Percentiles rank a stretch among this genome's conserved stretches.
Conservation (phyloP, 495 filamentous ascomycete species). For the Pseudomonodictys pantanalensis region DNA sequence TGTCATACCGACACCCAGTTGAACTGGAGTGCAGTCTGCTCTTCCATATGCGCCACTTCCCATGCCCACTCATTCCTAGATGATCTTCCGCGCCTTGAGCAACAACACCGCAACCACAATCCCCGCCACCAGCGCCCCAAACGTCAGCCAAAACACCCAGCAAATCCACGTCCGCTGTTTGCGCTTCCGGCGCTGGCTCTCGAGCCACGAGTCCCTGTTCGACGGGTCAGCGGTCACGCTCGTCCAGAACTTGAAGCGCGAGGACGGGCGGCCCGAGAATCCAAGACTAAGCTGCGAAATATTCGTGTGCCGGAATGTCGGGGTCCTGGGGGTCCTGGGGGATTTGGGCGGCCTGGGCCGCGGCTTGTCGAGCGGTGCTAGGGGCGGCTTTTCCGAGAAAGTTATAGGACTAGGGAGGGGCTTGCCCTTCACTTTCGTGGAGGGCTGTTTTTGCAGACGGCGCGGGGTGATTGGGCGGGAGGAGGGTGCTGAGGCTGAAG, state of each 20-base stretch:
- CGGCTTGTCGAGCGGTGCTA: too few relatives aligned
- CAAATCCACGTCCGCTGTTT: conserved; percentile 40
- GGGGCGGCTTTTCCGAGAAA: too few relatives aligned
- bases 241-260: conserved; percentile 26
- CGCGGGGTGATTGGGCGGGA: too few relatives aligned
- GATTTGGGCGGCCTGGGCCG: too few relatives aligned
- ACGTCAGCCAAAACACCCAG: conserved; percentile 43
- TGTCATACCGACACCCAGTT: not conserved
- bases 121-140: conserved; percentile 41
- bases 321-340: not conserved
- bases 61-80: conserved; percentile 5
- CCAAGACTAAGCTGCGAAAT: conserved; percentile 9
- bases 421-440: too few relatives aligned
- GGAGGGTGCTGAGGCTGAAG: not conserved
- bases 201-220: conserved; percentile 46
- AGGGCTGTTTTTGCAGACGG: too few relatives aligned
- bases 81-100: conserved; percentile 35
- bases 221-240: conserved; percentile 17
- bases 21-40: not conserved
- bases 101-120: conserved; percentile 40
- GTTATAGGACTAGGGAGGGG: too few relatives aligned
- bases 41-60: too few relatives aligned
- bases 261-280: conserved; percentile 11
- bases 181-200: conserved; percentile 39
- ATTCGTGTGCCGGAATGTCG: conserved; percentile 4